Evolutionary conservation across 2,329 filamentous ascomycete species (phyloP).

Genomic region (Monosporascus sp.): DNA sequence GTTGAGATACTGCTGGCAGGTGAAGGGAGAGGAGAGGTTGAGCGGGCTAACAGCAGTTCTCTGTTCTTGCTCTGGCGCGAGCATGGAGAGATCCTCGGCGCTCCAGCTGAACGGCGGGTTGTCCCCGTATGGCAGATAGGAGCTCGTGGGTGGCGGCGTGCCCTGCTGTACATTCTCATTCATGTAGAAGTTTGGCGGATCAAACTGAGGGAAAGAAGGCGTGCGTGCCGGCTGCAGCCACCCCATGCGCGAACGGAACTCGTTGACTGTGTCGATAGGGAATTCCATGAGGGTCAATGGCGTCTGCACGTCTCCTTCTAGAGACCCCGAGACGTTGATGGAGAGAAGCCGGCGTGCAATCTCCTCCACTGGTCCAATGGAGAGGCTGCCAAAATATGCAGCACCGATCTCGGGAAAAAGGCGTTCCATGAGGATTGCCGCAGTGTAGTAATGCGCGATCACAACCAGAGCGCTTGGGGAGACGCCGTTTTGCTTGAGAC

Average conservation of each 20-base stretch:
- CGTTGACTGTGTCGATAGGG: conserved; percentile 62
- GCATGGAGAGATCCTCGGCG: conserved; percentile 54
- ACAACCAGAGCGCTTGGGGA: conserved; percentile 76
- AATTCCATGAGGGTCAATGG: conserved; percentile 66
- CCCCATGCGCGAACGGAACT: conserved; percentile 65
- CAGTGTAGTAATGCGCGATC: conserved; percentile 86
- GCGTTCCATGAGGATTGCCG: conserved; percentile 81
- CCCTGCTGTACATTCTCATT: conserved; percentile 34
- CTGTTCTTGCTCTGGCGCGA: conserved; percentile 44
- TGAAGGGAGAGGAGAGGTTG: conserved; percentile 51
- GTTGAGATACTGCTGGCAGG: conserved; percentile 53
- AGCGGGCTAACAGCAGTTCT: conserved; percentile 48
- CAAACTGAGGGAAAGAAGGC: conserved; percentile 56
- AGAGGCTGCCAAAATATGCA: conserved; percentile 78
- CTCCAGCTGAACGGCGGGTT: conserved; percentile 60
- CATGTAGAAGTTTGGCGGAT: conserved; percentile 49
- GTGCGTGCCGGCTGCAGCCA: conserved; percentile 58
- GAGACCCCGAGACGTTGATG: conserved; percentile 56
- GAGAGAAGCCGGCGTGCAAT: conserved; percentile 72
- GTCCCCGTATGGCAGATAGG: conserved; percentile 47
- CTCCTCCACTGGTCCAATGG: conserved; percentile 76
- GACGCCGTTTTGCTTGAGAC: conserved; percentile 70
- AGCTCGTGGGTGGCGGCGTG: conserved; percentile 34
- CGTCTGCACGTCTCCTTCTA: conserved; percentile 54
- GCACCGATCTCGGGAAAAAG: conserved; percentile 88